Percentiles rank a stretch among this genome's conserved stretches.
phyloP scores from a whole-genome alignment of 306 rosid genomes.

The Carpinus viminea region DNA sequence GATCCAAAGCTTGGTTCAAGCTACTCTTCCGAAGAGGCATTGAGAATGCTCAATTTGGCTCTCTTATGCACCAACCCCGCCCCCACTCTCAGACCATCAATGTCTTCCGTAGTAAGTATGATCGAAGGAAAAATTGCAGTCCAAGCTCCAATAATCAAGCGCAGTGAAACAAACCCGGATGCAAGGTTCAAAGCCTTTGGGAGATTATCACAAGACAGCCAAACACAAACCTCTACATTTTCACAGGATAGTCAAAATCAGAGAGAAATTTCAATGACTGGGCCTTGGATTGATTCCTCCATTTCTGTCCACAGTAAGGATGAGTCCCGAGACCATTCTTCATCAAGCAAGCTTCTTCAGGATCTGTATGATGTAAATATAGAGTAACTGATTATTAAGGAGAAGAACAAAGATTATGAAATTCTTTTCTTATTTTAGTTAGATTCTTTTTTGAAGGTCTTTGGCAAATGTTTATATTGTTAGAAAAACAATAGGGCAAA shows the following conservation, averaged over 20 bases:
- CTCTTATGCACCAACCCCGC: constrained; percentile 36
- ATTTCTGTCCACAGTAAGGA: constrained; percentile 41
- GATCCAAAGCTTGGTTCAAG: constrained; percentile 39
- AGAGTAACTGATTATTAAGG: neutral
- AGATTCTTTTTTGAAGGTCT: neutral
- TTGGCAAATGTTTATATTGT: neutral
- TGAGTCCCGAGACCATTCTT: constrained; percentile 24
- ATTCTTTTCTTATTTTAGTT: neutral
- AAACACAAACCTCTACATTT: constrained; percentile 37
- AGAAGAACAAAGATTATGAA: neutral
- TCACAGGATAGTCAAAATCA: constrained; percentile 46
- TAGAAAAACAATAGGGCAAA: neutral
- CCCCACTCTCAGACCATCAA: constrained; percentile 41
- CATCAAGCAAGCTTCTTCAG: constrained; percentile 39
- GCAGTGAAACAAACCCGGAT: constrained; percentile 28
- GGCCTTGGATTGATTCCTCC: constrained; percentile 68
- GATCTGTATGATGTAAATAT: constrained; percentile 9
- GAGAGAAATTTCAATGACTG: constrained; percentile 46
- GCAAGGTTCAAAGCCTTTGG: constrained; percentile 74
- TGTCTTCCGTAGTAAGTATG: constrained; percentile 39
- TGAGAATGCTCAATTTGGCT: constrained; percentile 41
- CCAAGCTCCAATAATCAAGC: constrained; percentile 33
- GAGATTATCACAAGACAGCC: constrained; percentile 56
- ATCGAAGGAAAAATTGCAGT: constrained; percentile 31
- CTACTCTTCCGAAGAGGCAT: constrained; percentile 35